These are phyloP conservation scores for Ajuga chamaepitys DNA, from an alignment of 257 asterid genomes.

Conservation along the genomic window DNA sequence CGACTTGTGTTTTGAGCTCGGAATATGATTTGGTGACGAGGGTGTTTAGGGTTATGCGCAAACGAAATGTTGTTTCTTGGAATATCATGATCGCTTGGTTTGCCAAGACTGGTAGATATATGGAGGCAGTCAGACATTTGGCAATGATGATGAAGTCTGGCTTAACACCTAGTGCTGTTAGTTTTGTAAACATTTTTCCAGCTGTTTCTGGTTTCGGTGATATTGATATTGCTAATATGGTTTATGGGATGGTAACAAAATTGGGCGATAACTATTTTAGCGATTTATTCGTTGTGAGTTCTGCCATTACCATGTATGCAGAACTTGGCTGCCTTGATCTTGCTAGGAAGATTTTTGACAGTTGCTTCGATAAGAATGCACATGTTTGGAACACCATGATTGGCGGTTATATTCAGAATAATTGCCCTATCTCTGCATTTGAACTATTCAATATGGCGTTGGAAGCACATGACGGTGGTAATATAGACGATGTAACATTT, in stretches of 20 bases:
- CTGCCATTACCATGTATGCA: conserved; percentile 65
- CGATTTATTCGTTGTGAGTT: conserved; percentile 65
- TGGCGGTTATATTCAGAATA: conserved; percentile 53
- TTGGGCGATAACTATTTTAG: conserved; percentile 39
- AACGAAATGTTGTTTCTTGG: conserved; percentile 75
- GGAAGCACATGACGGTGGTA: conserved; percentile 29
- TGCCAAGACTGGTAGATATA: conserved; percentile 35
- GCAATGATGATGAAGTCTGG: conserved; percentile 56
- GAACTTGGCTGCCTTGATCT: conserved; percentile 50
- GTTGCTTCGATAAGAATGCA: conserved; percentile 48
- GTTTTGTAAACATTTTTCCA: conserved; percentile 58
- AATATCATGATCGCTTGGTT: conserved; percentile 66
- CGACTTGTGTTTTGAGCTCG: conserved; percentile 38
- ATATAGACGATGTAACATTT: conserved; percentile 54
- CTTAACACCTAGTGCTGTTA: conserved; percentile 44
- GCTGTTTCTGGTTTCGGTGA: conserved; percentile 43
- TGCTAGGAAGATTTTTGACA: conserved; percentile 50
- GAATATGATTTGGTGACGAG: conserved; percentile 42
- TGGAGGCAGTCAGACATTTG: conserved; percentile 48
- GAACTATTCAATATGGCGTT: conserved; percentile 47
- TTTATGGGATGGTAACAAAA: conserved; percentile 51
- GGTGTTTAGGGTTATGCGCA: conserved; percentile 58
- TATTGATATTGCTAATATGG: conserved; percentile 32
- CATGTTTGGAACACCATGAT: conserved; percentile 77
- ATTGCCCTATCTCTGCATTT: conserved; percentile 39